Percentiles rank a stretch among this genome's conserved stretches.
Evolutionary conservation across 805 yeast species (phyloP).

Genomic region (Brettanomyces custersianus): DNA sequence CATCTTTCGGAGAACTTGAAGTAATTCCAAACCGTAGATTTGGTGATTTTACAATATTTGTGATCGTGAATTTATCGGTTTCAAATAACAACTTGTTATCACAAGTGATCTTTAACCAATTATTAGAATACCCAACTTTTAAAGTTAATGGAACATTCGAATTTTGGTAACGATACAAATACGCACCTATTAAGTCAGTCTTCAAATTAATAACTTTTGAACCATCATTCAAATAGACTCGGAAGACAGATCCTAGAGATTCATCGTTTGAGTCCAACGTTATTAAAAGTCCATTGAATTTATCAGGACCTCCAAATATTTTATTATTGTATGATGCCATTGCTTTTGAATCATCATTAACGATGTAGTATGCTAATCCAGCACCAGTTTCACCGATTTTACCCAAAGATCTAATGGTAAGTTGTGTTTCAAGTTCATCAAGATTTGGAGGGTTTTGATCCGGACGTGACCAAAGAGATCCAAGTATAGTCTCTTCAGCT

Average conservation of each 20-base stretch:
- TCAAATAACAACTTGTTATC: conserved; percentile 67
- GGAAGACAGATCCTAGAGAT: conserved; percentile 39
- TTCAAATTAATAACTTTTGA: conserved; percentile 23
- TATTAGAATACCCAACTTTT: conserved; percentile 48
- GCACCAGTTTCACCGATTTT: conserved; percentile 38
- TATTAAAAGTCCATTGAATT: conserved; percentile 57
- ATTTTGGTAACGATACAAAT: conserved; percentile 41
- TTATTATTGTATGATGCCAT: conserved; percentile 26
- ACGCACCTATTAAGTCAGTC: conserved; percentile 22
- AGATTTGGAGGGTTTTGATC: conserved; percentile 7
- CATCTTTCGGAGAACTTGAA: conserved; percentile 33
- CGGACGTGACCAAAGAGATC: conserved; percentile 37
- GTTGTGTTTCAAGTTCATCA: conserved; percentile 39
- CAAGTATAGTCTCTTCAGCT: conserved; percentile 23
- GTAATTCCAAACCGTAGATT: conserved; percentile 45
- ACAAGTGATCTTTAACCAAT: conserved; percentile 48
- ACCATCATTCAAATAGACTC: conserved; percentile 56
- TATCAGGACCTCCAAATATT: conserved; percentile 46
- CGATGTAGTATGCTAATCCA: conserved; percentile 52
- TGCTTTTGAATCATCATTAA: conserved; percentile 26
- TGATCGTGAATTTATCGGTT: conserved; percentile 45
- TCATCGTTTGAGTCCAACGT: conserved; percentile 42
- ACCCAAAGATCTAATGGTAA: conserved; percentile 56
- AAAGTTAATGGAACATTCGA: conserved; percentile 63
- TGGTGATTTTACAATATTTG: conserved; percentile 17